Base-by-base conservation (phyloP, 108 stramenopile species). In the Skeletonema costatum region DNA sequence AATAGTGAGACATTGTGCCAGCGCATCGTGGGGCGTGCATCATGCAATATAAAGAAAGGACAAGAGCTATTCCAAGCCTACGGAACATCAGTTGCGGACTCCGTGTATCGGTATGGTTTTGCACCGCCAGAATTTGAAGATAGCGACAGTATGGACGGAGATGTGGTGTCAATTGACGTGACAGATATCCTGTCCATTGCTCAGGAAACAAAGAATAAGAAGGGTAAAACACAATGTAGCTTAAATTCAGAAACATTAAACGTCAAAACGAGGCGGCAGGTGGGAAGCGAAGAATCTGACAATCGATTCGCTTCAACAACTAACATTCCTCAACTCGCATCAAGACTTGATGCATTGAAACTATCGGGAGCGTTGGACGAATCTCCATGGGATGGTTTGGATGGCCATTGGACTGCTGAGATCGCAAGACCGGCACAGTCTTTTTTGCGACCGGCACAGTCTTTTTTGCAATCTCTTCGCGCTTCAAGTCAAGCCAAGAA, bases 351-450 rank as follows among this genome's bases (percentile, higher is more conserved):
- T 29, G 76, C 76, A 19, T 17, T 70, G 46, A 62, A 69, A 38
- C 14, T 69, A 14, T 76, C 65, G 12, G 76, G 76, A n/a, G 76
- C 76, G 0, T 32, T 76, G 44, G 76, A 70, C 25, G 60, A 60
- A n/a, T 56, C 64, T 70, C 68, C 76, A 21, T 76, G 76, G 76
- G 76, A 76, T 76, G 68, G 68, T 14, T 51, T 70, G 62, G 25
- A 68, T 9, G 68, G 62, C 25, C 50, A 51, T 69, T 31, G 61
- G 32, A 69, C 68, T 50, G 76, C 76, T 38, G 76, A 70, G 62
- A 39, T 76, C 5, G 53, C 21, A 56, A 56, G 53, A 56, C 53
- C 53, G 0, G 53, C 53, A 25, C 9, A 25, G 53, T 6, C 53
- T 25, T 9, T 56, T 56, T 29, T 56, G 21, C 1, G 53, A 56